Conservation (phyloP, 2,329 filamentous ascomycete species). For the Alternaria tenuissima region DNA sequence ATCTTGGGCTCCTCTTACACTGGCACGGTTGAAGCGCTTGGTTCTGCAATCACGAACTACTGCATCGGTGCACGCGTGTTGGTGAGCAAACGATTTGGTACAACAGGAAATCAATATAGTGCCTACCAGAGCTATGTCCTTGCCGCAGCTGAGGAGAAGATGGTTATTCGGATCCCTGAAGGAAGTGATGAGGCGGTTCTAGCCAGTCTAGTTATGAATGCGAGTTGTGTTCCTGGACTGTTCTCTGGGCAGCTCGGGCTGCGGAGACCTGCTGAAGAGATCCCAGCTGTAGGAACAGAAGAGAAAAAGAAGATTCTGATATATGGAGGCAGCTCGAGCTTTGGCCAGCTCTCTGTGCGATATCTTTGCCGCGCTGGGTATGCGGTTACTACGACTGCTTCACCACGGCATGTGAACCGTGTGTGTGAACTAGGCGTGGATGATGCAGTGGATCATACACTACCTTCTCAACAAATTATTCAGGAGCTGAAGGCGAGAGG, state of each 20-base stretch:
- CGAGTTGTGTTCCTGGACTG: background rate
- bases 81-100: background rate
- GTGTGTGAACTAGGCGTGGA: background rate
- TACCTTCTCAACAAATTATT: background rate
- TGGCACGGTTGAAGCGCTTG: too few species aligned
- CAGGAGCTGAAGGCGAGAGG: background rate
- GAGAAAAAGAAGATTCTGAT: background rate
- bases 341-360: background rate
- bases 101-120: background rate
- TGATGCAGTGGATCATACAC: background rate
- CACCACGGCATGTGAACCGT: background rate
- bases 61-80: background rate
- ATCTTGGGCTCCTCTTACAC: background rate
- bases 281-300: too few species aligned
- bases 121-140: background rate
- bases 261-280: too few species aligned
- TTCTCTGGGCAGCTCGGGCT: background rate
- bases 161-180: background rate
- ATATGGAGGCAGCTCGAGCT: background rate
- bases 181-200: background rate
- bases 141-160: background rate
- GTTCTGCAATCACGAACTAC: background rate
- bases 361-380: background rate
- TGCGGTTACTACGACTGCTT: background rate
- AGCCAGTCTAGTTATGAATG: background rate